Percentiles rank a stretch among this genome's conserved stretches.
These are phyloP conservation scores for Bipolaris oryzae DNA, from an alignment of 2,329 filamentous ascomycete species.

Conservation along the genomic window DNA sequence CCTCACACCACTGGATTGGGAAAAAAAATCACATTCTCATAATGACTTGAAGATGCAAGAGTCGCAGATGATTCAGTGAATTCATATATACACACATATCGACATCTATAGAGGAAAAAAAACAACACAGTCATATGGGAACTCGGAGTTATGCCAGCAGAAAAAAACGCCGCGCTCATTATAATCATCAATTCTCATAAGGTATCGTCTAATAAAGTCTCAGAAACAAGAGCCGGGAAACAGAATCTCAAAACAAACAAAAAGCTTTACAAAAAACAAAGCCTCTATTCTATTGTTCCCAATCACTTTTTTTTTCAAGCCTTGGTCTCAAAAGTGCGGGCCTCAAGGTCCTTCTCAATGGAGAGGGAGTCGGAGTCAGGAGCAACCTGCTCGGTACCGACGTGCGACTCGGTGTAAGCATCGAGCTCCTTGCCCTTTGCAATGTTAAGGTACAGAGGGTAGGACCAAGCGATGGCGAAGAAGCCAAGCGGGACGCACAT, in stretches of 20 bases:
- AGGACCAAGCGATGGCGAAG: conserved; percentile 45
- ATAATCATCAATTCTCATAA: background rate
- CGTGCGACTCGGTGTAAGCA: conserved; percentile 42
- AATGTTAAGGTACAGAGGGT: conserved; percentile 47
- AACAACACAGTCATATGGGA: no score
- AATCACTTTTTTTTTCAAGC: conserved; percentile 1
- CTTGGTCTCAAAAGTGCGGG: conserved; percentile 25
- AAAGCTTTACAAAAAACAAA: background rate
- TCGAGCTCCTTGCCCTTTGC: conserved; percentile 45
- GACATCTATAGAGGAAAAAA: no score
- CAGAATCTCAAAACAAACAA: background rate
- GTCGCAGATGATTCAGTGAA: no score
- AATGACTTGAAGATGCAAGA: no score
- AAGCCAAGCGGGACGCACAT: conserved; percentile 47
- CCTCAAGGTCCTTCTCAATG: conserved; percentile 34
- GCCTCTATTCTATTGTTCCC: background rate
- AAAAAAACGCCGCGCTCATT: background rate
- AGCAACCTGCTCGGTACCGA: conserved; percentile 33
- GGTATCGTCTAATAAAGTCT: background rate
- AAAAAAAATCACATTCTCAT: no score
- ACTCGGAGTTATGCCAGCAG: background rate
- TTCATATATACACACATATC: no score
- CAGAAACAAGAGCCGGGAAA: background rate
- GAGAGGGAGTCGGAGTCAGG: conserved; percentile 35
- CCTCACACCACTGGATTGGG: no score